Percentiles rank a stretch among this genome's conserved stretches.
Evolutionary conservation across 345 rosid species (phyloP).

Genomic region (Garcia nutans): DNA sequence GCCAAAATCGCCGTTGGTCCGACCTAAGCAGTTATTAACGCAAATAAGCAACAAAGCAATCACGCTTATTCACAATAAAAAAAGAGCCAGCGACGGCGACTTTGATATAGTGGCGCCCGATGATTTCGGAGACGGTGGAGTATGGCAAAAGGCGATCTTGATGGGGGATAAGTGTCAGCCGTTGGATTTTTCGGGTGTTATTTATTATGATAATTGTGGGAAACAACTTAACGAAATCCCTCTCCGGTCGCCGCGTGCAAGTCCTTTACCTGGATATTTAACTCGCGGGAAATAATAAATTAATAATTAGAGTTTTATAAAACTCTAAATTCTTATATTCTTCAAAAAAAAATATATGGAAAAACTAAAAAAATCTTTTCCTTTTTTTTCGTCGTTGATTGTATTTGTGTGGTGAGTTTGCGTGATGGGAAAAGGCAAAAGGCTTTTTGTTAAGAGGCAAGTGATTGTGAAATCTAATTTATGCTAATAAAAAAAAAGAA

Average conservation of each 20-base stretch:
- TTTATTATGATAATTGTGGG: conserved; percentile 73
- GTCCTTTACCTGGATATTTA: conserved; percentile 51
- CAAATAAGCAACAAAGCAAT: conserved; percentile 31
- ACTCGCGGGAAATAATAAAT: not conserved
- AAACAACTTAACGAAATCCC: conserved; percentile 61
- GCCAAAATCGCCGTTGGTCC: conserved; percentile 31
- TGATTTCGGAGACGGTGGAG: conserved; percentile 67
- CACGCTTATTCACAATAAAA: conserved; percentile 40
- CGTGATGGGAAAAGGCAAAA: too few species aligned
- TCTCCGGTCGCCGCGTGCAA: conserved; percentile 72
- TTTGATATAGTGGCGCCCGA: conserved; percentile 24
- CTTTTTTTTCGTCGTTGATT: too few species aligned
- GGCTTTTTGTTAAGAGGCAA: too few species aligned
- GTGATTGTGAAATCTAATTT: too few species aligned
- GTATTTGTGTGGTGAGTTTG: too few species aligned
- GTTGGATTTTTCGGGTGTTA: conserved; percentile 82
- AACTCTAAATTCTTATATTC: too few species aligned
- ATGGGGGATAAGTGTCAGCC: conserved; percentile 98
- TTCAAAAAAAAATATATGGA: too few species aligned
- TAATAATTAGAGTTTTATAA: too few species aligned
- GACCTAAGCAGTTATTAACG: conserved; percentile 17
- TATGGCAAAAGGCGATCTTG: conserved; percentile 83
- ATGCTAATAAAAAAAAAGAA: too few species aligned
- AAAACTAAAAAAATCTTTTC: too few species aligned
- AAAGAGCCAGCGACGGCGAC: conserved; percentile 14